Conservation (phyloP, 1,284 basidiomycete species). For the Moesziomyces sp. region DNA sequence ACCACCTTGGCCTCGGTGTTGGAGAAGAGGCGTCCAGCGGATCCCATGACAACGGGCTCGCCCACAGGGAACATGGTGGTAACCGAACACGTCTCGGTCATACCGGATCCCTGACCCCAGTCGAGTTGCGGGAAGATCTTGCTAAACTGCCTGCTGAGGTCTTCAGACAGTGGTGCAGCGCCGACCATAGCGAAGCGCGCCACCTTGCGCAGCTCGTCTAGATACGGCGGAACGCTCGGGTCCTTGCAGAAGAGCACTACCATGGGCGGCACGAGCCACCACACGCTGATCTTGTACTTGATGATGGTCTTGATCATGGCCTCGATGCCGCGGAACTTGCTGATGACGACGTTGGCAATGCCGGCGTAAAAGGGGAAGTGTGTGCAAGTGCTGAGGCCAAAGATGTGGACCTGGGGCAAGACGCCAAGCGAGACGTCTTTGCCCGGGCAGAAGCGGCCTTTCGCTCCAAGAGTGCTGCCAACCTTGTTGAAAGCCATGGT, state of each 20-base stretch:
- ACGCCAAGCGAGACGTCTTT: slow-evolving; percentile 55
- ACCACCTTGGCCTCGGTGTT: slow-evolving; percentile 60
- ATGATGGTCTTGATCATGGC: slow-evolving; percentile 57
- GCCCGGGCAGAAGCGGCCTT: slow-evolving; percentile 49
- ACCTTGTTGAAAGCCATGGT: slow-evolving; percentile 63
- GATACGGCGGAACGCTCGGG: slow-evolving; percentile 56
- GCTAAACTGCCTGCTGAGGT: slow-evolving; percentile 48
- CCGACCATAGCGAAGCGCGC: slow-evolving; percentile 58
- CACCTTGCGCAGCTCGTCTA: slow-evolving; percentile 37
- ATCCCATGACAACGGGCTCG: slow-evolving; percentile 61
- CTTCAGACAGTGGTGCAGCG: slow-evolving; percentile 57
- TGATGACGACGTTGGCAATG: slow-evolving; percentile 52
- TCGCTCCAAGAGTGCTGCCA: slow-evolving; percentile 27
- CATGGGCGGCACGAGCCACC: slow-evolving; percentile 54
- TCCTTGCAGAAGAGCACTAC: slow-evolving; percentile 56
- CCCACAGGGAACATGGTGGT: slow-evolving; percentile 66
- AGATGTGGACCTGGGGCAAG: slow-evolving; percentile 57
- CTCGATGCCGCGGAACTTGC: slow-evolving; percentile 57
- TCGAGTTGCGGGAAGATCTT: slow-evolving; percentile 46
- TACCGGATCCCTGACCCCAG: slow-evolving; percentile 59
- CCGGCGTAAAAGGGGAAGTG: slow-evolving; percentile 64
- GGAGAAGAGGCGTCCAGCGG: slow-evolving; percentile 57
- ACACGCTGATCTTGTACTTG: slow-evolving; percentile 61
- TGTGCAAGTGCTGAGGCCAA: slow-evolving; percentile 58
- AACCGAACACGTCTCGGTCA: slow-evolving; percentile 63